Base-by-base conservation (phyloP, 2,329 filamentous ascomycete species). In the Clathrospora elynae region DNA sequence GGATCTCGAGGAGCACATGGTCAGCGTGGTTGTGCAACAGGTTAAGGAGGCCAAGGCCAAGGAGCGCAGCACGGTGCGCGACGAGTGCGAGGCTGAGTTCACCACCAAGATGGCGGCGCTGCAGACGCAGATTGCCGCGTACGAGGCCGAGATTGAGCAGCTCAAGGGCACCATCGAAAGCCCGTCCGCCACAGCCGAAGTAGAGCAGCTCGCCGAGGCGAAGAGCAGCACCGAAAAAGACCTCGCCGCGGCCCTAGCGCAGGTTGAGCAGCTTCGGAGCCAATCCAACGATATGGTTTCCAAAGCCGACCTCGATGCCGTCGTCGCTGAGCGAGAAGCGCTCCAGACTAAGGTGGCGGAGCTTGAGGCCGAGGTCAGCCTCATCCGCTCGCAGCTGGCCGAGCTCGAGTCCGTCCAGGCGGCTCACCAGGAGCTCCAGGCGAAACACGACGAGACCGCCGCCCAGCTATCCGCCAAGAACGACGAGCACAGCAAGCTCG, bases 1-100 rank as follows among this genome's bases (percentile, higher is more conserved):
- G 53, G 63, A 66, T 16, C 53, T 71, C 5, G 69, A 71, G 53
- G 68, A 71, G 51, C 68, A 72, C 54, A 71, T 72, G 68, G 69
- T 72, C 31, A 68, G 64, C 25, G 67, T 71, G 12, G 67, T 72
- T 23, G 68, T 72, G 28, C 67, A 72, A 50, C 69, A 71, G 43
- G 67, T 72, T 11, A 67, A 64, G 32, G 68, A 72, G 36, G 68
- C 68, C 14, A 70, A 68, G 45, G 59, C 61, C 28, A 66, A 67
- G 49, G 68, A 71, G 53, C 51, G 68, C 14, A 61, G 55, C 35
- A 56, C 57, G 14, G 67, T 71, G n/a, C 61, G 55, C 33, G 65
- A 66, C 6, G 62, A 69, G 49, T 66, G 59, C 40, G 62, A 70
- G 49, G 36, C 50, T 28, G 64, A 70, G 41, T 67, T 67, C 46